Base-by-base conservation (phyloP, 805 yeast species). In the Candida palmyrensis region DNA sequence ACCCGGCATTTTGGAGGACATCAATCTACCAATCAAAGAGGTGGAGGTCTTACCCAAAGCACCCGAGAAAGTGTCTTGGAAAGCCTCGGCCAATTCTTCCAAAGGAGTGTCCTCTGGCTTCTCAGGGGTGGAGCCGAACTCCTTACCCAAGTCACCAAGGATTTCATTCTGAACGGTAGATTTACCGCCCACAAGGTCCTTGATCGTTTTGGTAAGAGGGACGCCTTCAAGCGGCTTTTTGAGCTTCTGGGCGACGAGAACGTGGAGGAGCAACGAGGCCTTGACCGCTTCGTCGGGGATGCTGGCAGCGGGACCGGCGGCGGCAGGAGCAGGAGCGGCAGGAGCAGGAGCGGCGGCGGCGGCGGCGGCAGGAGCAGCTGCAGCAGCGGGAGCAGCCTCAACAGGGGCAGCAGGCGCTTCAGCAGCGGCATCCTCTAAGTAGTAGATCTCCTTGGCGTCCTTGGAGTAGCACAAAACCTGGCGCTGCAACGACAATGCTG, bases 1-100 rank as follows among this genome's bases (percentile, higher is more conserved):
- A 75, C 99, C 99, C 35, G 99, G 97, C 97, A 92, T 92, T 71
- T 92, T 92, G 18, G 97, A 82, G 8, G 97, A 80, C 71, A 89
- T 83, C 54, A 92, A 73, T 66, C 97, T 82, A 42, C 95, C 85
- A 43, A 90, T 71, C 51, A 92, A 74, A 18, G 96, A 82, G 24
- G 88, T 66, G 2, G 97, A 82, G 53, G 89, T 95, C 62, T 92
- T 92, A 59, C 99, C 99, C 46, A 92, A 75, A 44, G 78, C 73
- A 47, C 97, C 97, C 45, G 67, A 57, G 71, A 87, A 92, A 18
- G 89, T 69, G 44, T 87, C 96, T 68, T 90, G 96, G 77, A 92
- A 86, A 51, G 77, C 80, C 55, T 87, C 97, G 30, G 97, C 97
- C 59, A 92, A 78, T 64, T 92, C 99, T 55, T 78, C 84, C 49